Evolutionary conservation across 176 grass and related monocot genomes (phyloP), one percentile per base, ranked within the genome.

Genomic region (Musa schizocarpa): DNA sequence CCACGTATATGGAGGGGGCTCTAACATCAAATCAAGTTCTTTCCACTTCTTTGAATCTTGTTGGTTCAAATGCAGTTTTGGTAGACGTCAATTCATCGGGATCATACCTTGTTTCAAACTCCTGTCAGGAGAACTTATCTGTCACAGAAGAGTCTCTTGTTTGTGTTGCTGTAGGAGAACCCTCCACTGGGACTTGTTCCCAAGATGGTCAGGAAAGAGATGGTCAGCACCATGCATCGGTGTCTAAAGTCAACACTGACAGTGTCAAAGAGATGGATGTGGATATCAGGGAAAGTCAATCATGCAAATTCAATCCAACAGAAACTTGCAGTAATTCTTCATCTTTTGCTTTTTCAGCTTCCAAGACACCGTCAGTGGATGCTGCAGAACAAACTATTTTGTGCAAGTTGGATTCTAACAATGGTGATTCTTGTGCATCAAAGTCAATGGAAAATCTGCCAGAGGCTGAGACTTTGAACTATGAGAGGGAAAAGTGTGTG

Each of bases 11-110:
- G 78, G 65, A 78, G 26, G 78, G 65, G 23, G 23, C 52, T 76
- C 62, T 63, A 57, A 65, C 73, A 55, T 75, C 48, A 71, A 82
- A 91, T 66, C 89, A 68, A 75, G 19, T 51, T 0, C 25, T 51
- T 50, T 7, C 64, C 22, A 76, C 74, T 50, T 76, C 83, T 25
- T 68, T 65, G 53, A 72, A 62, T 72, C 80, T 21, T 13, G 21
- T 68, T 11, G n/a, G 66, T 67, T 22, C 75, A 52, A 52, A 13
- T 54, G 80, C 69, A 11, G 66, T 70, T 72, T 81, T 63, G 69
- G 82, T 82, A 55, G 59, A 54, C 22, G 11, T 17, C 1, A 76
- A 20, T 82, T 65, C 48, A 53, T 65, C 61, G 2, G 61, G 3
- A 4, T 25, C 61, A 65, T 52, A 43, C 0, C 74, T 52, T 53